phyloP scores from a whole-genome alignment of 2,329 filamentous ascomycete species.

The Ophioceras dolichostomum region DNA sequence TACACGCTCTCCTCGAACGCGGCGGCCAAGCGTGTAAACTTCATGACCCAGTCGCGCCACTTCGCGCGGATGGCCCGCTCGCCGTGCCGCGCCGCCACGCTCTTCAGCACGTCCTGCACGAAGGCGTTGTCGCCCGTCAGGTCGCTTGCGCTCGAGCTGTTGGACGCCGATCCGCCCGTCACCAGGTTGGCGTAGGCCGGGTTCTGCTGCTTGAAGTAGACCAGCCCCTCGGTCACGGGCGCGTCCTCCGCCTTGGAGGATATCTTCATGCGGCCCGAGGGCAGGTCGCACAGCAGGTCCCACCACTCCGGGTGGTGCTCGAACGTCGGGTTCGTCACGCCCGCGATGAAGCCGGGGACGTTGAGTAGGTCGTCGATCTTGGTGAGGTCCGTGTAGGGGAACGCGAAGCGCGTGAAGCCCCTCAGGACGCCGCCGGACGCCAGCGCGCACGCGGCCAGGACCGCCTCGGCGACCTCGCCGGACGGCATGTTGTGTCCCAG shows the following conservation, averaged over 20 bases:
- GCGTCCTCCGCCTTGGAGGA: slow-evolving; percentile 76
- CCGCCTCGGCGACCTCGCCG: slow-evolving; percentile 93
- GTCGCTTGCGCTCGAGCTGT: slow-evolving; percentile 38
- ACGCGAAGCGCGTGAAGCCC: slow-evolving; percentile 91
- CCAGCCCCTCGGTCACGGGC: slow-evolving; percentile 68
- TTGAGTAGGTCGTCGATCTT: slow-evolving; percentile 95
- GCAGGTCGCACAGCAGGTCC: slow-evolving; percentile 90
- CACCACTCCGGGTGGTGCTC: slow-evolving; percentile 95
- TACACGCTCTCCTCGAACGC: slow-evolving; percentile 95
- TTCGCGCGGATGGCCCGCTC: slow-evolving; percentile 84
- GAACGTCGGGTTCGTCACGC: slow-evolving; percentile 94
- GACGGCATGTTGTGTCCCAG: slow-evolving; percentile 91
- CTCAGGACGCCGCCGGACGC: slow-evolving; percentile 85
- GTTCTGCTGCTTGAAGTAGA: slow-evolving; percentile 79
- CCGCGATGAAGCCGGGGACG: slow-evolving; percentile 94
- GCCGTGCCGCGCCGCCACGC: slow-evolving; percentile 75
- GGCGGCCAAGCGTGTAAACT: slow-evolving; percentile 84
- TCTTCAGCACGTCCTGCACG: slow-evolving; percentile 74
- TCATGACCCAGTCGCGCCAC: slow-evolving; percentile 89
- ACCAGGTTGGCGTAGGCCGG: slow-evolving; percentile 39
- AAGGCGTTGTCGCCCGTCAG: slow-evolving; percentile 80
- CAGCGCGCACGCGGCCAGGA: slow-evolving; percentile 88
- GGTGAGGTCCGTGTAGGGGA: slow-evolving; percentile 94
- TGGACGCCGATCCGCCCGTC: slow-evolving; percentile 22
- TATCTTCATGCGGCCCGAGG: slow-evolving; percentile 88